Conservation (phyloP, 805 yeast species). For the Lachancea nothofagi region DNA sequence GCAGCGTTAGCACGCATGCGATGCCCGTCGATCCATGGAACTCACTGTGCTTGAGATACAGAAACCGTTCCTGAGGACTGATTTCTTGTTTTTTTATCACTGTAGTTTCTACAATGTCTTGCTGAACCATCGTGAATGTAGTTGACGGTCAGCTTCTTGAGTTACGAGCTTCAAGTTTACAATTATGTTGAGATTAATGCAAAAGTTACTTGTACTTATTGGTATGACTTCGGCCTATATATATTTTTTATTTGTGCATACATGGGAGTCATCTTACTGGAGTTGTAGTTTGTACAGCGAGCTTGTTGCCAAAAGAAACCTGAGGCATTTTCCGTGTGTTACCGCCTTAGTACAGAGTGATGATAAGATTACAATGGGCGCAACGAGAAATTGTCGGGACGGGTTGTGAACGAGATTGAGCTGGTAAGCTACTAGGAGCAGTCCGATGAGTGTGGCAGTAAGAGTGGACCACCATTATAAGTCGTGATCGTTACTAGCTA, state of each 20-base stretch:
- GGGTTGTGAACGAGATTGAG: too few relatives aligned
- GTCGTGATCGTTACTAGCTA: too few relatives aligned
- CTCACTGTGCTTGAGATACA: slow-evolving; percentile 19
- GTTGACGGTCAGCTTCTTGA: background rate
- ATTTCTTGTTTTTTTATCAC: slow-evolving; percentile 8
- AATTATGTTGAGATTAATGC: background rate
- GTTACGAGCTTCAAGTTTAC: slow-evolving; percentile 2
- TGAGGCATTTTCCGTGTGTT: too few relatives aligned
- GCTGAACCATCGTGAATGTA: slow-evolving; percentile 7
- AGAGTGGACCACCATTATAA: too few relatives aligned
- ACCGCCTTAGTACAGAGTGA: too few relatives aligned
- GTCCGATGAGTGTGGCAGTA: too few relatives aligned
- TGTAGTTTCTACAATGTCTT: slow-evolving; percentile 8
- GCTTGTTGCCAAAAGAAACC: too few relatives aligned
- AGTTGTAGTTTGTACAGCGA: too few relatives aligned
- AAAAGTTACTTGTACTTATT: background rate
- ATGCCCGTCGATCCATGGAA: slow-evolving; percentile 29
- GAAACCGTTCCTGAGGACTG: slow-evolving; percentile 16
- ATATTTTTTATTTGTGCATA: background rate
- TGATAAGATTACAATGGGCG: too few relatives aligned
- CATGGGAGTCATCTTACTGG: background rate
- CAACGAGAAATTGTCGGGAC: too few relatives aligned
- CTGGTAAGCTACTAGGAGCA: too few relatives aligned
- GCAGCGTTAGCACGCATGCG: slow-evolving; percentile 36
- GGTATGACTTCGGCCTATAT: too few relatives aligned